Evolutionary conservation across 202 grass and related monocot genomes (phyloP).

Genomic region (Miscanthus sacchariflorus): DNA sequence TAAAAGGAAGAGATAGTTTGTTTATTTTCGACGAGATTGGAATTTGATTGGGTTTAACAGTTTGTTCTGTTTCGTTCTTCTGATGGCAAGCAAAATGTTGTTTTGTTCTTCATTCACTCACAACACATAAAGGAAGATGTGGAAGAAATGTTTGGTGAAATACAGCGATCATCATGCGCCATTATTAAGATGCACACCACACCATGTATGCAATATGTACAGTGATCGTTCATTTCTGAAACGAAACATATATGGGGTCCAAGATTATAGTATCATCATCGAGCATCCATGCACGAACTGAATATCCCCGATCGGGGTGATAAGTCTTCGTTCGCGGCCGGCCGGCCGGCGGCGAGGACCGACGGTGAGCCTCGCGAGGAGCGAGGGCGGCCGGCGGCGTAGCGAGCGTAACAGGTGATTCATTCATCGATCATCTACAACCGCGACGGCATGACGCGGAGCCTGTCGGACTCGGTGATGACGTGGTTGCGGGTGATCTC

Average conservation of each 20-base stretch:
- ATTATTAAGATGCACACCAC: neutral
- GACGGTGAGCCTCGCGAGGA: neutral
- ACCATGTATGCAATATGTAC: neutral
- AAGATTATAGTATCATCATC: neutral
- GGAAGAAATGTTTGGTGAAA: neutral
- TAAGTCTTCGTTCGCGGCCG: neutral
- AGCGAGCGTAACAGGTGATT: neutral
- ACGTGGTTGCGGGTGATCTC: conserved; percentile 97
- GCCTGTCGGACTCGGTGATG: conserved; percentile 69
- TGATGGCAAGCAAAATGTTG: neutral
- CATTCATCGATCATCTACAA: conserved; percentile 45
- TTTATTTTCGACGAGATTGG: neutral
- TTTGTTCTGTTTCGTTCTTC: neutral
- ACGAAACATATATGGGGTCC: neutral
- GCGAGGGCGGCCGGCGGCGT: too few relatives aligned
- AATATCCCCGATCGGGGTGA: neutral
- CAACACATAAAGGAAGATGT: neutral
- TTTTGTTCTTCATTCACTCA: neutral
- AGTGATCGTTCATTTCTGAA: neutral
- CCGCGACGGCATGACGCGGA: conserved; percentile 64
- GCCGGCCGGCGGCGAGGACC: neutral
- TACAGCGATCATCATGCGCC: neutral
- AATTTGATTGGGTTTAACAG: neutral
- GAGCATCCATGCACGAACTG: neutral
- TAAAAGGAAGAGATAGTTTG: neutral